Conservation (phyloP, 2,329 filamentous ascomycete species). For the Ascochyta lentis region DNA sequence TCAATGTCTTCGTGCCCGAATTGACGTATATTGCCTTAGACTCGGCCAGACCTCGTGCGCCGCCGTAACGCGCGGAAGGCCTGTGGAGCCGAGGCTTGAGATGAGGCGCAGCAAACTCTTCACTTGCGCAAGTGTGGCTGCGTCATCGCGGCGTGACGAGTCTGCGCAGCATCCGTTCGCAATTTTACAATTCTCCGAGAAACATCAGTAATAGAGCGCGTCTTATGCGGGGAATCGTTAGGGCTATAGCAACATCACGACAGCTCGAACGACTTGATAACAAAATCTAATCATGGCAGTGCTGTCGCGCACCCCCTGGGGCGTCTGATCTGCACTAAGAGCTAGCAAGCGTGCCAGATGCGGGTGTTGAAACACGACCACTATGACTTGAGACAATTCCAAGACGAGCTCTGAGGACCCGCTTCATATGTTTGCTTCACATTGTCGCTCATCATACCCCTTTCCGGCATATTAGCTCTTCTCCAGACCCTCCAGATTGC, state of each 20-base stretch:
- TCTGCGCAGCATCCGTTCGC: conserved; percentile 5
- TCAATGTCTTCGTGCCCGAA: not conserved
- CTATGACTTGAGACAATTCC: conserved; percentile 44
- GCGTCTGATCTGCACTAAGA: conserved; percentile 33
- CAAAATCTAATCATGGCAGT: conserved; percentile 21
- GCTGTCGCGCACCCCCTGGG: conserved; percentile 29
- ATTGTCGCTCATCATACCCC: conserved; percentile 20
- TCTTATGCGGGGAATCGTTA: conserved; percentile 28
- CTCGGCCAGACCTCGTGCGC: conserved; percentile 3
- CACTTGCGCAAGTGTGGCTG: conserved; percentile 23
- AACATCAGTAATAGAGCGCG: conserved; percentile 1
- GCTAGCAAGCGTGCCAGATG: conserved; percentile 28
- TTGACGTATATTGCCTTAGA: not conserved
- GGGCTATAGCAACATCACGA: conserved; percentile 7
- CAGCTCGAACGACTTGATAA: conserved; percentile 8
- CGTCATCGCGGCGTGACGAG: conserved; percentile 15
- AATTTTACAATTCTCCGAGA: conserved; percentile 1
- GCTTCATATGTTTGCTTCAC: conserved; percentile 32
- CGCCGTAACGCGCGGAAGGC: conserved; percentile 8
- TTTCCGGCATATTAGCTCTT: conserved; percentile 28
- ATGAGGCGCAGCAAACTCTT: conserved; percentile 26
- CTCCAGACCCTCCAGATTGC: conserved; percentile 21
- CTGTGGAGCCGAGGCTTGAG: conserved; percentile 15
- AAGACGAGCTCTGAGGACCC: conserved; percentile 35
- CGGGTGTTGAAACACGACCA: conserved; percentile 44